Base-by-base conservation (phyloP, 768 basidiomycete genomes). In the Lentinus tigrinus region DNA sequence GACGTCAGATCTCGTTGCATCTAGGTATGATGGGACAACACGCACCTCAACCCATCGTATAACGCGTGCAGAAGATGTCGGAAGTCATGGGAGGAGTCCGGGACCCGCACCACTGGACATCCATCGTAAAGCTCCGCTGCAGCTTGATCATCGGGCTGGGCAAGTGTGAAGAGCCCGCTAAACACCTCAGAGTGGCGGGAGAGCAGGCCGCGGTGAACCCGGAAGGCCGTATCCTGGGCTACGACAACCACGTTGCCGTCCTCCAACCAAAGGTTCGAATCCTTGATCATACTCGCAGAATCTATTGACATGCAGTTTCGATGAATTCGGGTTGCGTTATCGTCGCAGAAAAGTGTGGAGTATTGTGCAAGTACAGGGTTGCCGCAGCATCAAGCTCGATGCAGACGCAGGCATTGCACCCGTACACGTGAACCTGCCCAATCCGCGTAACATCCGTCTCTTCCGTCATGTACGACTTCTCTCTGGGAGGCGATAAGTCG, bases 151-250 rank as follows among this genome's bases (percentile, higher is more conserved):
- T 31, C 31, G 2, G 59, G 54, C 43, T 58, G 58, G 3, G 58
- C 52, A 13, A 60, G 13, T 6, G 53, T 44, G 36, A 60, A 44
- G 26, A 62, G 27, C 38, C 51, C 51, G 16, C 47, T 42, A 44
- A 66, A 60, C 3, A 63, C 54, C 4, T 42, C 55, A 16, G 63
- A 66, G 21, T 56, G 49, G 17, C 44, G 53, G n/a, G 63, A 50
- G 7, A 66, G 57, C 16, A 62, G 14, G 24, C 57, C 47, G 19
- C 31, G 38, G 52, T 66, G 61, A 0, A 66, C 63, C 19, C 58
- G 53, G 48, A 66, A 61, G 10, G 52, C 38, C 21, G 19, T 4
- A 31, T 28, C 43, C 13, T 39, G 36, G 5, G 52, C 56, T n/a
- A 62, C 28, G 36, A 62, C 21, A 8, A 57, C 47, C 34, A 62